Conservation (phyloP, 2,329 filamentous ascomycete species). For the Tolypocladium ophioglossoides region DNA sequence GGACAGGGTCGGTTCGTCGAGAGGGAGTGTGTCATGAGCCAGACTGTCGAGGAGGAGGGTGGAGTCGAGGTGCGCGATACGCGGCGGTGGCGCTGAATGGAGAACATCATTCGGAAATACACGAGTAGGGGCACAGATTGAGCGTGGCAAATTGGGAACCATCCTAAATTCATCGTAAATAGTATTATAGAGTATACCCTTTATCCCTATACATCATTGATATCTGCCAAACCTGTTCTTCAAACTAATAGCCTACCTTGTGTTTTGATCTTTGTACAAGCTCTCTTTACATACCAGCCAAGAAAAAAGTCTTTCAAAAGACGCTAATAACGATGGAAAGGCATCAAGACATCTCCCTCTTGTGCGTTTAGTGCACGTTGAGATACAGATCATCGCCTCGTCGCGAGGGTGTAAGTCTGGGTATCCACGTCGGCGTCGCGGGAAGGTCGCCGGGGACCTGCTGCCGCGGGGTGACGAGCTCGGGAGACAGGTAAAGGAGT, state of each 20-base stretch:
- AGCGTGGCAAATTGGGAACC: no score
- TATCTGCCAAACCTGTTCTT: background rate
- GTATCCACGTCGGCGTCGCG: constrained; percentile 27
- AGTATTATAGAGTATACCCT: constrained; percentile 12
- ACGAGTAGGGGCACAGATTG: background rate
- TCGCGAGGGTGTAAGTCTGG: constrained; percentile 54
- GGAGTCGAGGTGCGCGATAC: background rate
- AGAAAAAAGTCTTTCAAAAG: background rate
- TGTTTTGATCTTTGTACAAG: background rate
- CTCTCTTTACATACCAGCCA: background rate
- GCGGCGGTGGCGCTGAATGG: background rate
- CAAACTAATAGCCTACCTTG: background rate
- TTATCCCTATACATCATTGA: constrained; percentile 1
- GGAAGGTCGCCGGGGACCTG: constrained; percentile 4
- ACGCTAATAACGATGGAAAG: background rate
- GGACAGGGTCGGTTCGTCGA: constrained; percentile 13
- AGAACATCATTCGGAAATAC: background rate
- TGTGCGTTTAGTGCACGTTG: constrained; percentile 33
- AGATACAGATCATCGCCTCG: constrained; percentile 55
- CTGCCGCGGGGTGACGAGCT: background rate
- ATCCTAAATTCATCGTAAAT: constrained; percentile 10
- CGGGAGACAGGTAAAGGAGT: constrained; percentile 1
- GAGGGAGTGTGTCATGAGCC: constrained; percentile 26
- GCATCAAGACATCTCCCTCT: background rate
- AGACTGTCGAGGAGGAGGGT: constrained; percentile 23